Evolutionary conservation across 352 stramenopile species (phyloP).

Genomic region (Phytophthora pini): DNA sequence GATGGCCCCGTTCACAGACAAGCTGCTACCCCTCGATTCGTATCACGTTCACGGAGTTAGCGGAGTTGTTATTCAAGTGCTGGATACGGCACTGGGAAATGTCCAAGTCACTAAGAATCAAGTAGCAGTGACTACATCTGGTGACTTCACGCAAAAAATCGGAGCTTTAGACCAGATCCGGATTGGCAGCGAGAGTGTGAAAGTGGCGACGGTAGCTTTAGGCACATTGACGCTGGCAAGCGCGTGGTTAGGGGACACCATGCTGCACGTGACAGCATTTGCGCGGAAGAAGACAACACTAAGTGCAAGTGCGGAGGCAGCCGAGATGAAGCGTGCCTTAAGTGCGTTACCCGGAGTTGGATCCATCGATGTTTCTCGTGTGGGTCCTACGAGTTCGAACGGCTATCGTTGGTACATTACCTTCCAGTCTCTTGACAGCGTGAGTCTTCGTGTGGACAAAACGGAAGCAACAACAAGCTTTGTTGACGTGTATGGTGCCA

Average conservation of each 20-base stretch:
- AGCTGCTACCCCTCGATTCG: constrained; percentile 63
- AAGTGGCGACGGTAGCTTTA: constrained; percentile 39
- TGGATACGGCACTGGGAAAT: constrained; percentile 73
- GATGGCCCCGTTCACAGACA: constrained; percentile 75
- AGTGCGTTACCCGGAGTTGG: constrained; percentile 59
- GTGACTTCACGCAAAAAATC: constrained; percentile 48
- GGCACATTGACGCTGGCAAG: constrained; percentile 49
- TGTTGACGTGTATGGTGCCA: constrained; percentile 50
- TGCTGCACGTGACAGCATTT: constrained; percentile 65
- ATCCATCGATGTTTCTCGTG: constrained; percentile 58
- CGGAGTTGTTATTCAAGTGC: constrained; percentile 39
- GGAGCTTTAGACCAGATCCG: constrained; percentile 57
- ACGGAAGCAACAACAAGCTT: constrained; percentile 37
- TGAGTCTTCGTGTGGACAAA: constrained; percentile 61
- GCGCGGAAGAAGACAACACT: constrained; percentile 74
- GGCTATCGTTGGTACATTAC: constrained; percentile 76
- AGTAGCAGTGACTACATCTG: constrained; percentile 44
- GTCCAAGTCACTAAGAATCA: constrained; percentile 54
- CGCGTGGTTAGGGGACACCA: constrained; percentile 47
- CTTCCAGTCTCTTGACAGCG: constrained; percentile 66
- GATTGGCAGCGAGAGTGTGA: constrained; percentile 60
- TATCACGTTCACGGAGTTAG: constrained; percentile 68
- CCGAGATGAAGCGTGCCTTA: constrained; percentile 54
- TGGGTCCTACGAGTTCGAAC: constrained; percentile 60
- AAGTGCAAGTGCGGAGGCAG: constrained; percentile 54